Base-by-base conservation (phyloP, 352 stramenopile genomes). In the Phytophthora tubulina region DNA sequence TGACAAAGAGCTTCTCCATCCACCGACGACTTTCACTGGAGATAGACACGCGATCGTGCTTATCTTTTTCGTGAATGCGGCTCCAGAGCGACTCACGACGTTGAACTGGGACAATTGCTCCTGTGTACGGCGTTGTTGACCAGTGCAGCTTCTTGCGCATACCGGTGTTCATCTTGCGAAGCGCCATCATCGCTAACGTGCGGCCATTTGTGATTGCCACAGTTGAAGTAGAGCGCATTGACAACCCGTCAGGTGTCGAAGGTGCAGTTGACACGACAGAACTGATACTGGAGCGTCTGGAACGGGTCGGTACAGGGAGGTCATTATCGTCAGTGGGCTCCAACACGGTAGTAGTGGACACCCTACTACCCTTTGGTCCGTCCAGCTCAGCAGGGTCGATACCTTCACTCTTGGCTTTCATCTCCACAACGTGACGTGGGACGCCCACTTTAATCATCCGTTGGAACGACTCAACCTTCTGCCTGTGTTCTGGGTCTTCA, bases 121-220 rank as follows among this genome's bases (percentile, higher is more conserved):
- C 75, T 15, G 73, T 73, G 59, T 82, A 70, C 31, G 75, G 55
- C n/a, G 74, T 90, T 30, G 88, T 88, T 2, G 79, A 85, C 86
- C 86, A 94, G 39, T 94, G 85, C 14, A 94, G 73, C 52, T 92
- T 92, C 72, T 94, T 94, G 32, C 86, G 83, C 60, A 91, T 87
- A 2, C 63, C 76, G n/a, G 73, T 84, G 33, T 86, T 75, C 61
- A 84, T 78, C 63, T 85, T 90, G 32, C 78, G 75, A 35, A 84
- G 73, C 17, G 74, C 79, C 57, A 82, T 49, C 50, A 79, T 70
- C 9, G 65, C 74, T 27, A 81, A 71, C 1, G 51, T 50, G 15
- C 58, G 66, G 30, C 70, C 64, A 53, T 70, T 79, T 32, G 38
- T 54, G 32, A 42, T 51, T 21, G 44, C 33, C 6, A 59, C 17